Evolutionary conservation across 495 filamentous ascomycete species (phyloP).

Genomic region (Xylona heveae): DNA sequence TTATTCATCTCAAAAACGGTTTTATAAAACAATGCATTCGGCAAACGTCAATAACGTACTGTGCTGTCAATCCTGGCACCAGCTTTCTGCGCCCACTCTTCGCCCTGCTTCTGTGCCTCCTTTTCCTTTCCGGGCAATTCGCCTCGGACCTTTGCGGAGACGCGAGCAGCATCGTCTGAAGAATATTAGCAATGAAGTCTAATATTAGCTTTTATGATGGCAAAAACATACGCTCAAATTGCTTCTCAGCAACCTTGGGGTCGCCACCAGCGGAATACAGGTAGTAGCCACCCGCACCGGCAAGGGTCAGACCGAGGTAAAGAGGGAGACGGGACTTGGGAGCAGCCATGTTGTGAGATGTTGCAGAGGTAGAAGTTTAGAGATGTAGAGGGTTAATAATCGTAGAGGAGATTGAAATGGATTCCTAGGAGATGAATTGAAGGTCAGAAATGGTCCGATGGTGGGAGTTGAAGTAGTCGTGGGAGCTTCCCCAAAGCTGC

Average conservation of each 20-base stretch:
- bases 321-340: constrained; percentile 30
- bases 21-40: neutral
- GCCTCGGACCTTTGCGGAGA: constrained; percentile 40
- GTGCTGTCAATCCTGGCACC: constrained; percentile 31
- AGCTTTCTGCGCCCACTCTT: constrained; percentile 27
- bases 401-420: neutral
- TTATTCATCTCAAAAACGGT: too few relatives aligned
- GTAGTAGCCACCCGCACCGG: constrained; percentile 66
- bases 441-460: too few relatives aligned
- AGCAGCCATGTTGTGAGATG: neutral
- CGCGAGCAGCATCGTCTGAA: constrained; percentile 39
- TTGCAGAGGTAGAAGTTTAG: neutral
- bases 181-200: constrained; percentile 2
- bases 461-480: too few relatives aligned
- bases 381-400: neutral
- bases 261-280: constrained; percentile 72
- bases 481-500: too few relatives aligned
- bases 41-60: constrained; percentile 18
- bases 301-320: constrained; percentile 38
- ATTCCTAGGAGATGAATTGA: neutral
- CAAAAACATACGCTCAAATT: constrained; percentile 46
- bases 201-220: neutral
- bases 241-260: constrained; percentile 59
- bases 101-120: constrained; percentile 27
- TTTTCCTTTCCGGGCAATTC: constrained; percentile 29